phyloP scores from a whole-genome alignment of 257 asterid species.

The Plantago ovata region DNA sequence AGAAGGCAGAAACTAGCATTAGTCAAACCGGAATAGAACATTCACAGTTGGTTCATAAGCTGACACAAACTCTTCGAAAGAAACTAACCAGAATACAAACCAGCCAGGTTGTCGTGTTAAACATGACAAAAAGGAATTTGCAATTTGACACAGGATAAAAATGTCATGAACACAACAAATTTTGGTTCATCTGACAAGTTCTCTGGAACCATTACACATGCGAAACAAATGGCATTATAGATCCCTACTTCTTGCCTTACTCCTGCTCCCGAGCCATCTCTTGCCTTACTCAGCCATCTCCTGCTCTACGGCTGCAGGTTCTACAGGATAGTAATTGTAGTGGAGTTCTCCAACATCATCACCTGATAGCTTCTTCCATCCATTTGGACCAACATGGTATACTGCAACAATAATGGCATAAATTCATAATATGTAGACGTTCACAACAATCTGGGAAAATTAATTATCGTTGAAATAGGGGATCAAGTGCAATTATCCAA shows the following conservation, averaged over 20 bases:
- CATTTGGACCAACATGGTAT: conserved; percentile 78
- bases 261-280: no score
- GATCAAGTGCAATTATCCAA: no score
- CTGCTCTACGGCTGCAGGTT: conserved; percentile 62
- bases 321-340: conserved; percentile 67
- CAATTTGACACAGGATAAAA: conserved; percentile 7
- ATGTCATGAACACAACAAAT: conserved; percentile 11
- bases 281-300: conserved; percentile 92
- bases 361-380: conserved; percentile 86
- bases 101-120: neutral
- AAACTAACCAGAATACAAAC: neutral
- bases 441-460: neutral
- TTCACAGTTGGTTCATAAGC: no score
- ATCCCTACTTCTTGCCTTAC: conserved; percentile 16
- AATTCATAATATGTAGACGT: conserved; percentile 22
- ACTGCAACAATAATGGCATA: conserved; percentile 32
- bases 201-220: conserved; percentile 2
- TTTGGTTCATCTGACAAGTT: conserved; percentile 1
- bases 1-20: no score
- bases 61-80: no score
- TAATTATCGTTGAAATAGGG: no score
- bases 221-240: conserved; percentile 14
- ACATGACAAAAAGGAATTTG: conserved; percentile 3
- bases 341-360: conserved; percentile 96
- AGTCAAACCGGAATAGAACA: no score